These are phyloP conservation scores for Phyllosticta citribraziliensis DNA, from an alignment of 2,329 filamentous ascomycete genomes.

Conservation along the genomic window DNA sequence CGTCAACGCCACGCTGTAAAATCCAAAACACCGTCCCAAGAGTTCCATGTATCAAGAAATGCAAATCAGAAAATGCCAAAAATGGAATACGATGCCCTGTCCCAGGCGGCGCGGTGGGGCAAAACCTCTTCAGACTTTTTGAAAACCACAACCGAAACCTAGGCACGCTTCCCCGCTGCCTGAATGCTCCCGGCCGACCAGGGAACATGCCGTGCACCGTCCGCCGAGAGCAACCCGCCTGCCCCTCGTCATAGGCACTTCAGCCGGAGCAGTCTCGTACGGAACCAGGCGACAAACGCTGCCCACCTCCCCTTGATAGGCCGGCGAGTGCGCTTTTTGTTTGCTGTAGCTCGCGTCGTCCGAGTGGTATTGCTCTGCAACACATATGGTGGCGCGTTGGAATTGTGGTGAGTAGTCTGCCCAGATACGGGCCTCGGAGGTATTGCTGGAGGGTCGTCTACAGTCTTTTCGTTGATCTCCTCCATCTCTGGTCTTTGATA, in stretches of 20 bases:
- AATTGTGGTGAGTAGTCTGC: slow-evolving; percentile 2
- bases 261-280: slow-evolving; percentile 45
- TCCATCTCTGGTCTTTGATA: slow-evolving; percentile 31
- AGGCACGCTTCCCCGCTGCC: neutral
- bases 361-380: slow-evolving; percentile 19
- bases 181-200: neutral
- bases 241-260: slow-evolving; percentile 17
- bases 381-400: neutral
- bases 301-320: slow-evolving; percentile 39
- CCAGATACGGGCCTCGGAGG: slow-evolving; percentile 19
- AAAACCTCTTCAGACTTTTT: neutral
- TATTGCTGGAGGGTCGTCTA: slow-evolving; percentile 24
- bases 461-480: slow-evolving; percentile 20
- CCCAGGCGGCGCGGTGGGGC: neutral
- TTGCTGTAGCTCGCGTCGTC: slow-evolving; percentile 20
- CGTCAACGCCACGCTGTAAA: slow-evolving; percentile 7
- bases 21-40: neutral
- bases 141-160: neutral
- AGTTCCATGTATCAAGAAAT: neutral
- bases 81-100: neutral
- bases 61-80: neutral
- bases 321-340: slow-evolving; percentile 27
- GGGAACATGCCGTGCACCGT: neutral
- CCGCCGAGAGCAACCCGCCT: neutral
- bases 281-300: slow-evolving; percentile 47